phyloP scores from a whole-genome alignment of 2,329 filamentous ascomycete genomes.

The Seiridium unicorne region DNA sequence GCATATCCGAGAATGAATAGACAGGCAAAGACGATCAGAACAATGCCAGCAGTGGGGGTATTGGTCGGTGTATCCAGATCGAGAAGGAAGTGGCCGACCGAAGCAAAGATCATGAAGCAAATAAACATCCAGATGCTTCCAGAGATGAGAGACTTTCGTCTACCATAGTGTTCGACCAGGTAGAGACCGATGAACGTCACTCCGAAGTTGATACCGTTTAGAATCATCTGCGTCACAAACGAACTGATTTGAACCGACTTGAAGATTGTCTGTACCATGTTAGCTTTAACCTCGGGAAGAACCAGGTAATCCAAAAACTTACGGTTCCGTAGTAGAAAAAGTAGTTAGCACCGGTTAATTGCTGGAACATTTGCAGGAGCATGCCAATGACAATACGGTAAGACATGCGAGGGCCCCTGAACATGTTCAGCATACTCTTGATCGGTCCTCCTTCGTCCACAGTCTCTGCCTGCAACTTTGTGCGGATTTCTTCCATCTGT shows the following conservation, averaged over 20 bases:
- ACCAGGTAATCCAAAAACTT: slow-evolving; percentile 25
- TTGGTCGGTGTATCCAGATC: slow-evolving; percentile 30
- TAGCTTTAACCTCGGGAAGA: not conserved
- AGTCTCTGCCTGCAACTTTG: slow-evolving; percentile 49
- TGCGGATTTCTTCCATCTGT: slow-evolving; percentile 53
- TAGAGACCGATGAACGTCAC: slow-evolving; percentile 69
- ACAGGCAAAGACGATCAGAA: slow-evolving; percentile 62
- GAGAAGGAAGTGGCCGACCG: slow-evolving; percentile 49
- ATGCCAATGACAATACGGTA: slow-evolving; percentile 63
- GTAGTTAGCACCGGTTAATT: slow-evolving; percentile 67
- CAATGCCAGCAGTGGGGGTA: slow-evolving; percentile 48
- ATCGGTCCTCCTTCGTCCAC: slow-evolving; percentile 37
- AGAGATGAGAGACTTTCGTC: slow-evolving; percentile 59
- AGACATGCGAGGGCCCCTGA: slow-evolving; percentile 61
- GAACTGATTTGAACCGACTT: slow-evolving; percentile 49
- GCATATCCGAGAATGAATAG: slow-evolving; percentile 66
- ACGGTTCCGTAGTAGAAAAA: slow-evolving; percentile 62
- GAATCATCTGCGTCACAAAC: slow-evolving; percentile 66
- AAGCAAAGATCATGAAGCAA: slow-evolving; percentile 60
- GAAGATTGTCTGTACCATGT: slow-evolving; percentile 37
- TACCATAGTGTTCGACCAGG: slow-evolving; percentile 66
- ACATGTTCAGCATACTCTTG: slow-evolving; percentile 55
- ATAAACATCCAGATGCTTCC: slow-evolving; percentile 61
- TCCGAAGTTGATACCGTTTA: slow-evolving; percentile 65
- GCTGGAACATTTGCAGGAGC: slow-evolving; percentile 63